Evolutionary conservation across 106 monocot species (phyloP).

Genomic region (Chionographis japonica): DNA sequence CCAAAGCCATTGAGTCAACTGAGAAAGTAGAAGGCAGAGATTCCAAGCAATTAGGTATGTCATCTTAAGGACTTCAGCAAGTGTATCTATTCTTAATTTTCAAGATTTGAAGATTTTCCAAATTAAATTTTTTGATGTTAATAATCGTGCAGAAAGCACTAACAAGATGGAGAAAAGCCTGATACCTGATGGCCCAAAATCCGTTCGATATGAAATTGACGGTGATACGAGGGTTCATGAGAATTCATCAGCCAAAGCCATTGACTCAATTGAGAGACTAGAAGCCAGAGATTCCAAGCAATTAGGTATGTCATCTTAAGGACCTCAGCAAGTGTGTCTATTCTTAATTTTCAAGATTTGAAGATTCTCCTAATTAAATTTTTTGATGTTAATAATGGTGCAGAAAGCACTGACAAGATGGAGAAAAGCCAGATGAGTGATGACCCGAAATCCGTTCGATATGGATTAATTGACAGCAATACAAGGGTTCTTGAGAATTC

Average conservation of each 20-base stretch:
- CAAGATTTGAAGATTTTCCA: not conserved
- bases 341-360: not conserved
- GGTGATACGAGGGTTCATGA: no score
- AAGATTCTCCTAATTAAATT: not conserved
- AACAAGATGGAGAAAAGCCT: no score
- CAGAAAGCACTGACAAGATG: no score
- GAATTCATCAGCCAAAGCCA: not conserved
- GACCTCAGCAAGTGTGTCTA: not conserved
- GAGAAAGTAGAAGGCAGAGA: no score
- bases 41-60: slow-evolving; percentile 3
- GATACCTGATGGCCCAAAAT: not conserved
- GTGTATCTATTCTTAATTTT: not conserved
- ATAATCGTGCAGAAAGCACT: not conserved
- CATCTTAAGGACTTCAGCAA: not conserved
- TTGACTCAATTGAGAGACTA: not conserved
- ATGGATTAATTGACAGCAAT: not conserved
- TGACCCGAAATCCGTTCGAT: not conserved
- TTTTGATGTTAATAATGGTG: not conserved
- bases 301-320: not conserved
- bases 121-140: not conserved
- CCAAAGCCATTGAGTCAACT: not conserved
- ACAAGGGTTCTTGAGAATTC: not conserved
- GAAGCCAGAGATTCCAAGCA: not conserved
- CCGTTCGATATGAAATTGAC: not conserved
- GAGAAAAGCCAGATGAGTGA: not conserved